These are phyloP conservation scores for Tripidium arundinaceum DNA, from an alignment of 202 grass and related monocot genomes.

Conservation along the genomic window DNA sequence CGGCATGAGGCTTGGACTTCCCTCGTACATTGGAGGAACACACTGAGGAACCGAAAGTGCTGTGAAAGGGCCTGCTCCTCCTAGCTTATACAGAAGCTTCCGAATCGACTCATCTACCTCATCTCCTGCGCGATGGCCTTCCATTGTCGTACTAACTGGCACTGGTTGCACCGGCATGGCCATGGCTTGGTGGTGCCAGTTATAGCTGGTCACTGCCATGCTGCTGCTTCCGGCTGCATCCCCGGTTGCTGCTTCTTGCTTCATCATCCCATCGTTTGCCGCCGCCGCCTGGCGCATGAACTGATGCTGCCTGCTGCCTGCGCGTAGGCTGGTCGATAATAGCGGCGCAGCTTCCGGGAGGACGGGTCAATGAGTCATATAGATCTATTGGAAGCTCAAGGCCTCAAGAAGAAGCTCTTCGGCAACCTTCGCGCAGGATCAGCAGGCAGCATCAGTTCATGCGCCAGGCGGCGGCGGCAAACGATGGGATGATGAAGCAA, in stretches of 20 bases:
- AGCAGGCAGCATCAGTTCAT: slow-evolving; percentile 29
- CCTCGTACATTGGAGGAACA: slow-evolving; percentile 30
- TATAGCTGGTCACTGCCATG: slow-evolving; percentile 19
- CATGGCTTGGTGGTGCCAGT: slow-evolving; percentile 41
- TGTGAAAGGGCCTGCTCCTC: slow-evolving; percentile 25
- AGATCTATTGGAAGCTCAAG: no score
- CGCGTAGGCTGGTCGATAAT: slow-evolving; percentile 63
- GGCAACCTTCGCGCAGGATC: slow-evolving; percentile 62
- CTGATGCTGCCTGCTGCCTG: slow-evolving; percentile 31
- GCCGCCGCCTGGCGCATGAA: slow-evolving; percentile 6
- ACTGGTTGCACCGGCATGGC: slow-evolving; percentile 34
- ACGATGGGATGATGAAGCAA: slow-evolving; percentile 44
- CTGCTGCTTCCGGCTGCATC: slow-evolving; percentile 21
- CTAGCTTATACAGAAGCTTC: slow-evolving; percentile 50
- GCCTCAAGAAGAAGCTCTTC: slow-evolving; percentile 98
- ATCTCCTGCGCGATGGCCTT: slow-evolving; percentile 12
- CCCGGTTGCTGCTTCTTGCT: slow-evolving; percentile 37
- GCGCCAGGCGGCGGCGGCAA: neutral
- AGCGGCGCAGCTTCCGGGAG: no score
- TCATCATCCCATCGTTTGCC: slow-evolving; percentile 24
- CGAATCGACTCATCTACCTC: slow-evolving; percentile 40
- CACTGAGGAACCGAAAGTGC: neutral
- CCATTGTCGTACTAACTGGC: slow-evolving; percentile 20
- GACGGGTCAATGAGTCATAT: no score
- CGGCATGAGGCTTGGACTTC: slow-evolving; percentile 1